Base-by-base conservation (phyloP, 371 early-diverging fungal genomes). In the Lichtheimia ramosa region DNA sequence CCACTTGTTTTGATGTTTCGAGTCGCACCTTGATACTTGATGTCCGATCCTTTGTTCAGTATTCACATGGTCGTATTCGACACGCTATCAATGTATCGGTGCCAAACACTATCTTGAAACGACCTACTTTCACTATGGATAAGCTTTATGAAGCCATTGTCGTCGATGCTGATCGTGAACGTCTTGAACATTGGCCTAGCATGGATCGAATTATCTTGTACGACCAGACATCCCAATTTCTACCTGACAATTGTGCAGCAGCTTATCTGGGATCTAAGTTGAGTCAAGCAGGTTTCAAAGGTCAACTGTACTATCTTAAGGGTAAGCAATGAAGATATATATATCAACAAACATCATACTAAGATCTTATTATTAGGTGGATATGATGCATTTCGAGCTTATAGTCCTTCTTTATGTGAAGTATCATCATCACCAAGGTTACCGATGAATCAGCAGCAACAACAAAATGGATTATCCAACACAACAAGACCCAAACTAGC, bases 71-170 rank as follows among this genome's bases (percentile, higher is more conserved):
- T 2, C 76, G 71, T 20, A 77, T 88, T 39, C 69, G 68, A 42
- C 51, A 63, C 3, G 71, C 86, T 13, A 71, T 88, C 43, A 76
- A 79, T 52, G 73, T 88, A 20, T 81, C 79, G 59, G 68, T 85
- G 25, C 86, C 88, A 48, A 82, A 69, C 53, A 84, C 87, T 23
- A 74, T 88, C 2, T 65, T 88, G 41, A 82, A 79, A 56, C 54
- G 88, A 52, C 74, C 81, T 23, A 77, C 82, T 21, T 88, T 82
- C 56, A 78, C 82, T 0, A 63, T 84, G 10, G 80, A 73, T 14
- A 85, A 84, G 66, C 68, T 88, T 12, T 71, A 66, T 15, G 84
- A 83, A 51, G 81, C 72, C 10, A 67, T 87, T 52, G 84, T 79
- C 4, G 66, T 70, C 6, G 84, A 83, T 10, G 52, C 51, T 8